Percentiles rank a stretch among this genome's conserved stretches.
Evolutionary conservation across 495 filamentous ascomycete species (phyloP).

Genomic region (Lichina pygmaea): DNA sequence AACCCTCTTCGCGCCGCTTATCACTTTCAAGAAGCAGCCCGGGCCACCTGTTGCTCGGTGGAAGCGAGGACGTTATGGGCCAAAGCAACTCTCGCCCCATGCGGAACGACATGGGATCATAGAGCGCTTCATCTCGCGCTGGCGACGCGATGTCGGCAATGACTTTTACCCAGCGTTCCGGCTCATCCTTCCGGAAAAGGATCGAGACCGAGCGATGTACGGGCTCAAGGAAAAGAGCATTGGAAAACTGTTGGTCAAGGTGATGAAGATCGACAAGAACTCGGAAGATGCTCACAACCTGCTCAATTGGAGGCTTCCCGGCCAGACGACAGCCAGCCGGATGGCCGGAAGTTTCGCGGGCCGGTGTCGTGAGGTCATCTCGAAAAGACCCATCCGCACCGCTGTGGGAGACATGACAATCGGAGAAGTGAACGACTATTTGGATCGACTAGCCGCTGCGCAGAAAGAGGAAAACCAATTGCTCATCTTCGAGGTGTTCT

Average conservation of each 20-base stretch:
- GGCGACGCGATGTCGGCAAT: conserved; percentile 65
- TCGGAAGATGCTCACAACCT: conserved; percentile 69
- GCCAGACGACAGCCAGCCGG: conserved; percentile 27
- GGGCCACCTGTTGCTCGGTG: conserved; percentile 20
- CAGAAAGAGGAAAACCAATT: conserved; percentile 60
- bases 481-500: conserved; percentile 58
- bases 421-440: conserved; percentile 63
- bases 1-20: conserved; percentile 65
- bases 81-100: conserved; percentile 37
- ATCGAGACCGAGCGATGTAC: conserved; percentile 81
- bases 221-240: conserved; percentile 83
- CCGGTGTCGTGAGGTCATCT: conserved; percentile 61
- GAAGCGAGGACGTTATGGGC: conserved; percentile 29
- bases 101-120: conserved; percentile 70
- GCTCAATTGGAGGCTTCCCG: conserved; percentile 83
- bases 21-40: conserved; percentile 48
- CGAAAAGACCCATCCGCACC: conserved; percentile 55
- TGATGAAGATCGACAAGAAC: conserved; percentile 80
- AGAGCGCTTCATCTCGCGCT: conserved; percentile 65
- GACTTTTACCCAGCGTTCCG: conserved; percentile 88
- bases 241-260: conserved; percentile 61
- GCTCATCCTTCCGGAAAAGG: conserved; percentile 80
- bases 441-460: conserved; percentile 52
- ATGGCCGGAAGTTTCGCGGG: conserved; percentile 81
- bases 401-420: conserved; percentile 54